These are phyloP conservation scores for Boletales sp. DNA, from an alignment of 768 basidiomycete genomes.

Conservation along the genomic window DNA sequence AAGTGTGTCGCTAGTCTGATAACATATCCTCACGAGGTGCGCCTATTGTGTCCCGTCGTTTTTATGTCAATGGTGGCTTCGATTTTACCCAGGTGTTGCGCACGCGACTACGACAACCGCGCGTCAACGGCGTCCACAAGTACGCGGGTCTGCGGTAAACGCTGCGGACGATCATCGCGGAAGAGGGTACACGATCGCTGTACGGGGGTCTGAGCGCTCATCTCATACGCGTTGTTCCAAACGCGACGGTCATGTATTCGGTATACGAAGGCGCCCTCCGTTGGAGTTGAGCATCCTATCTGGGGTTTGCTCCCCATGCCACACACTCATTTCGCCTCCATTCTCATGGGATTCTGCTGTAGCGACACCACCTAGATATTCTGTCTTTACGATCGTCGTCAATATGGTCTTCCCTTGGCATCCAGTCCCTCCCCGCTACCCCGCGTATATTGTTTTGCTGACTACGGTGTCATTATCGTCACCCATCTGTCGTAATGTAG, in stretches of 20 bases:
- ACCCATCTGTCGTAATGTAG: conserved; percentile 23
- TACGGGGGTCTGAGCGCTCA: conserved; percentile 95
- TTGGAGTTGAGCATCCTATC: conserved; percentile 37
- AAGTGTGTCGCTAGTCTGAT: conserved; percentile 93
- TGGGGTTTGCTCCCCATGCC: not conserved
- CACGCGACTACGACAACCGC: conserved; percentile 88
- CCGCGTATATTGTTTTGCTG: conserved; percentile 8
- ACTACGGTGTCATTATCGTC: conserved; percentile 3
- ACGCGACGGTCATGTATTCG: conserved; percentile 95
- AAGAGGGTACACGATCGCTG: conserved; percentile 82
- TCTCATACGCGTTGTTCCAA: conserved; percentile 94
- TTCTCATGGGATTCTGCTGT: not conserved
- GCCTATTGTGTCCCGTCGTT: conserved; percentile 12
- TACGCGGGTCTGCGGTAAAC: conserved; percentile 89
- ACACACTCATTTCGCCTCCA: not conserved
- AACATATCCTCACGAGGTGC: conserved; percentile 97
- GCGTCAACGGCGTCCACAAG: conserved; percentile 70
- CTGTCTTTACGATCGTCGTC: conserved; percentile 3
- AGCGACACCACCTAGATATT: conserved; percentile 9
- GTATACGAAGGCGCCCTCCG: conserved; percentile 86
- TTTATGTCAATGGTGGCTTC: conserved; percentile 1
- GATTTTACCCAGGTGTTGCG: conserved; percentile 64
- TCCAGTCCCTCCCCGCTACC: conserved; percentile 2
- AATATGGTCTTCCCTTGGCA: conserved; percentile 9
- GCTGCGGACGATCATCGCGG: conserved; percentile 75